phyloP scores from a whole-genome alignment of 75 land plant species.

The Gnetum montanum region DNA sequence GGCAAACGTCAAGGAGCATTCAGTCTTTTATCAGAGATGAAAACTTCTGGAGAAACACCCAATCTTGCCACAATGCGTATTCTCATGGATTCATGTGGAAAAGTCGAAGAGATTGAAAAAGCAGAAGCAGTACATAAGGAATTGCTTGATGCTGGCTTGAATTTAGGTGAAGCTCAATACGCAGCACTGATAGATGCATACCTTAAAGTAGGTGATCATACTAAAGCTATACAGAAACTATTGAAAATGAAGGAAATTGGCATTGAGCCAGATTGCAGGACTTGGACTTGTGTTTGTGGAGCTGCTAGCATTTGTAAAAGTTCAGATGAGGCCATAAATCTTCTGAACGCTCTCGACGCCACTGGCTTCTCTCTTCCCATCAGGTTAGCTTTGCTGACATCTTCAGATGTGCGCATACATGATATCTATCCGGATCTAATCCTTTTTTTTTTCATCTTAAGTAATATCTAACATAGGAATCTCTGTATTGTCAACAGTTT shows the following conservation, averaged over 20 bases:
- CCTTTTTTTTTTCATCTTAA: too few species aligned
- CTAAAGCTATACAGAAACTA: conserved; percentile 52
- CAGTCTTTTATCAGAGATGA: conserved; percentile 55
- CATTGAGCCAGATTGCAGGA: conserved; percentile 58
- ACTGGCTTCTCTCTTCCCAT: conserved; percentile 76
- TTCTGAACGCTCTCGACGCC: conserved; percentile 52
- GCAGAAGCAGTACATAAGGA: conserved; percentile 61
- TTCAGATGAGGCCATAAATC: conserved; percentile 44
- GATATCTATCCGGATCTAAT: too few species aligned
- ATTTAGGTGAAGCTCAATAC: conserved; percentile 47
- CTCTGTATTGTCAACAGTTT: too few species aligned
- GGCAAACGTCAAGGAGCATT: conserved; percentile 61
- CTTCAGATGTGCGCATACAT: too few species aligned
- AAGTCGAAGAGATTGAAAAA: conserved; percentile 53
- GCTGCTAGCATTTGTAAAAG: conserved; percentile 64
- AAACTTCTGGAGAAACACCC: conserved; percentile 56
- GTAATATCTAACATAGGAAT: too few species aligned
- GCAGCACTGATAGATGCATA: conserved; percentile 73
- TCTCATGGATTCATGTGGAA: conserved; percentile 77
- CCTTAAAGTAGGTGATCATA: conserved; percentile 60
- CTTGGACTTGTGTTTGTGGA: conserved; percentile 79
- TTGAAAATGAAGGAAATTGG: conserved; percentile 64
- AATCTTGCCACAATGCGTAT: conserved; percentile 72
- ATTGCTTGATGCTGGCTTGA: conserved; percentile 28
- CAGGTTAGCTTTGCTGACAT: conserved; percentile 51